A percentile compares a stretch with the other conserved stretches of the same genome.
phyloP scores from a whole-genome alignment of 371 early-diverging fungal species.

The Thermomucor indicae-seudaticae region DNA sequence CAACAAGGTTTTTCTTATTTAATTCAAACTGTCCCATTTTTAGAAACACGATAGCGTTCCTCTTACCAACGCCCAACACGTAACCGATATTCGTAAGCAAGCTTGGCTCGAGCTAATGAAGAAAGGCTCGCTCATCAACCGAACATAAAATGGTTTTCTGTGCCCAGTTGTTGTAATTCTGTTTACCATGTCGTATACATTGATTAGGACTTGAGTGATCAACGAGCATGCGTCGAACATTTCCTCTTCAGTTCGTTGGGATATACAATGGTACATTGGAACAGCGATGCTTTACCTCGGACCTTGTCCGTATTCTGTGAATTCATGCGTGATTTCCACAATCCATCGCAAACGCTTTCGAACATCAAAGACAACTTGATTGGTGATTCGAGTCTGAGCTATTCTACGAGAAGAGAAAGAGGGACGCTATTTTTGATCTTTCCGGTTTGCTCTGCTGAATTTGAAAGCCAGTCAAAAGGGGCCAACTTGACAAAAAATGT shows the following conservation, averaged over 20 bases:
- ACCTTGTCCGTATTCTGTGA: constrained; percentile 1
- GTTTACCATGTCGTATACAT: constrained; percentile 60
- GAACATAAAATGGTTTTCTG: too few relatives aligned
- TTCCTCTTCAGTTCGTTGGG: too few relatives aligned
- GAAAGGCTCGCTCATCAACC: too few relatives aligned
- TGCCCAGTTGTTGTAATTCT: neutral
- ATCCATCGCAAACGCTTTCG: constrained; percentile 5
- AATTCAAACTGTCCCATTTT: neutral
- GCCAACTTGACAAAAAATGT: too few relatives aligned
- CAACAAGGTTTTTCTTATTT: neutral
- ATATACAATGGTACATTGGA: neutral
- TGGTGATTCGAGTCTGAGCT: neutral
- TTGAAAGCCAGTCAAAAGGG: too few relatives aligned
- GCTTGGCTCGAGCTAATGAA: constrained; percentile 50
- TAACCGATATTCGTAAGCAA: constrained; percentile 52
- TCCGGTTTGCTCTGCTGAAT: too few relatives aligned
- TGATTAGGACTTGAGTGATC: constrained; percentile 48
- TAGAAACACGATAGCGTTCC: neutral
- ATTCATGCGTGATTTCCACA: constrained; percentile 3
- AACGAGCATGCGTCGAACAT: too few relatives aligned
- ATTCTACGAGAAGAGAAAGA: too few relatives aligned
- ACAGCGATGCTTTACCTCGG: neutral
- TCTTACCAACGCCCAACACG: constrained; percentile 54
- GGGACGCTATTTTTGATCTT: too few relatives aligned
- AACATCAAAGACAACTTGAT: constrained; percentile 4